These are phyloP conservation scores for Exophiala bonariae DNA, from an alignment of 2,329 filamentous ascomycete genomes.

Conservation along the genomic window DNA sequence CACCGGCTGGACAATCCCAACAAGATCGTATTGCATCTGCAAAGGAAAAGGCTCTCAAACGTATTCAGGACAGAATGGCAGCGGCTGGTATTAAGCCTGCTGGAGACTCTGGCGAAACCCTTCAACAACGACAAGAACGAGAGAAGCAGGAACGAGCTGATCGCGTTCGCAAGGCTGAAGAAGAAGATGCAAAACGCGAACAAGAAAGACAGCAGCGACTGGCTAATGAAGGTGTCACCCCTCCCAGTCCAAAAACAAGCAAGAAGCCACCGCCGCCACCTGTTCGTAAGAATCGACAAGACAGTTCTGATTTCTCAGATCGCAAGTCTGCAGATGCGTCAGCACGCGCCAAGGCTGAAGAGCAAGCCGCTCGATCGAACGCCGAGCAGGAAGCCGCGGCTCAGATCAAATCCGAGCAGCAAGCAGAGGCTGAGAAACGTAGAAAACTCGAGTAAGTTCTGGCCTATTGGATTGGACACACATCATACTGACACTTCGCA, in stretches of 20 bases:
- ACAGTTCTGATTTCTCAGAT: conserved; percentile 58
- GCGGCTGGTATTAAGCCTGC: conserved; percentile 88
- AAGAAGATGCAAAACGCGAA: conserved; percentile 87
- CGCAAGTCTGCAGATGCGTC: conserved; percentile 56
- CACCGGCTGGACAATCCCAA: conserved; percentile 82
- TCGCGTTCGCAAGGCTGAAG: conserved; percentile 84
- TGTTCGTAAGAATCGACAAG: conserved; percentile 66
- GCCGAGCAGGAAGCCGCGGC: conserved; percentile 70
- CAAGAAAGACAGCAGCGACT: conserved; percentile 81
- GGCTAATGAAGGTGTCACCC: conserved; percentile 70
- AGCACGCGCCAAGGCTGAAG: conserved; percentile 60
- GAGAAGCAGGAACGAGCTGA: conserved; percentile 86
- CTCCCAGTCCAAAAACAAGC: conserved; percentile 45
- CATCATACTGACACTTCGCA: conserved; percentile 38
- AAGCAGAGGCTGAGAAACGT: conserved; percentile 71
- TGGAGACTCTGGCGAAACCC: conserved; percentile 73
- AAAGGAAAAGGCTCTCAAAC: conserved; percentile 93
- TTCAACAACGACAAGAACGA: conserved; percentile 81
- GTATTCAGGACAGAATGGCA: conserved; percentile 93
- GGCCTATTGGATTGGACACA: background rate
- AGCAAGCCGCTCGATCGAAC: conserved; percentile 62
- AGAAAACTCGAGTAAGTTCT: conserved; percentile 79
- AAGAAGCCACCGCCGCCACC: conserved; percentile 75
- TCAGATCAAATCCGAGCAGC: conserved; percentile 67
- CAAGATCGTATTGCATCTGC: conserved; percentile 95